These are phyloP conservation scores for Pseudogymnoascus sp. DNA, from an alignment of 2,329 filamentous ascomycete genomes.

Conservation along the genomic window DNA sequence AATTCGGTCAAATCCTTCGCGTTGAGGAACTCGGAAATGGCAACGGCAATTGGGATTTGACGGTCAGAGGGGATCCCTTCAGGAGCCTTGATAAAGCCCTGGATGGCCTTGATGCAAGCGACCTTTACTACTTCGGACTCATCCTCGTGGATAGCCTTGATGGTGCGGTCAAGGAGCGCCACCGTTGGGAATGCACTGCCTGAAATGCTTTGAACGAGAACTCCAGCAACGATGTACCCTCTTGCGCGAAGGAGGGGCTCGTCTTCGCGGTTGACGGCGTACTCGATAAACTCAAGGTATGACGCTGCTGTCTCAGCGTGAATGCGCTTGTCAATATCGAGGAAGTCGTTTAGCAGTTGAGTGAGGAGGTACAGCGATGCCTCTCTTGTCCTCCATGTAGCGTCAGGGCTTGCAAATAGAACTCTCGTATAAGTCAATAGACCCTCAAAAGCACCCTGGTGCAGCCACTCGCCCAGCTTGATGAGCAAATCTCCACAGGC, in stretches of 20 bases:
- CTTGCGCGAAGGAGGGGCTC: constrained; percentile 76
- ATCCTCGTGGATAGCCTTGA: constrained; percentile 69
- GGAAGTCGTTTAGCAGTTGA: constrained; percentile 74
- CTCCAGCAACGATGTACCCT: constrained; percentile 79
- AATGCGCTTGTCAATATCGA: constrained; percentile 69
- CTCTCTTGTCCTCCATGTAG: constrained; percentile 62
- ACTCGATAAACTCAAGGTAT: constrained; percentile 74
- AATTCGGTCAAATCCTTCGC: constrained; percentile 75
- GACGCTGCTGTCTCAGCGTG: constrained; percentile 60
- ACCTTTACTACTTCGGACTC: constrained; percentile 85
- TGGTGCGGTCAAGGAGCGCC: constrained; percentile 61
- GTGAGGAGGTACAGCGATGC: constrained; percentile 79
- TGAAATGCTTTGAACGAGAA: constrained; percentile 62
- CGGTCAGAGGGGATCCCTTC: constrained; percentile 44
- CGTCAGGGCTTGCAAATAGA: constrained; percentile 54
- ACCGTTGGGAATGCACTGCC: constrained; percentile 50
- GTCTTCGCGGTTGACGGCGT: constrained; percentile 60
- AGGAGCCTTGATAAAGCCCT: constrained; percentile 51
- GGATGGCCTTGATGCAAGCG: constrained; percentile 79
- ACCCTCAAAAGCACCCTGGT: constrained; percentile 66
- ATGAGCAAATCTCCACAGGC: constrained; percentile 88
- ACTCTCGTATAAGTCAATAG: constrained; percentile 69
- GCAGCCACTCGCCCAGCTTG: constrained; percentile 87
- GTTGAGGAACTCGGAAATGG: constrained; percentile 66
- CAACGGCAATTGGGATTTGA: constrained; percentile 54